Percentiles rank a stretch among this genome's conserved stretches.
Conservation (phyloP, 495 filamentous ascomycete genomes). For the Terfezia claveryi region DNA sequence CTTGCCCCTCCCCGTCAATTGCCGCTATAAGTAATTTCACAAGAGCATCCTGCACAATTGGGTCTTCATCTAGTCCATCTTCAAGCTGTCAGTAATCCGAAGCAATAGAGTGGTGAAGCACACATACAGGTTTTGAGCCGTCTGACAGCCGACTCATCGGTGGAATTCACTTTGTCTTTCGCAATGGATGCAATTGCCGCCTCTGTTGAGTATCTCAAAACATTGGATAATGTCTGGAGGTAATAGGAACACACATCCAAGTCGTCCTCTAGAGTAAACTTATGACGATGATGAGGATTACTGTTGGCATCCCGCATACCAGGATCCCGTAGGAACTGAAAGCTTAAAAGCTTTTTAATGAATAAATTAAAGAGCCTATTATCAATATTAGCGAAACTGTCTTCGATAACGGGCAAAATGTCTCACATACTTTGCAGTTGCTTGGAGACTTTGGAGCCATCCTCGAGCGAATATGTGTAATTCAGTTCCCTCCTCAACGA, state of each 20-base stretch:
- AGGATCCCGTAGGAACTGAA: conserved; percentile 28
- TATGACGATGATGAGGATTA: conserved; percentile 10
- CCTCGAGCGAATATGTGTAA: conserved; percentile 50
- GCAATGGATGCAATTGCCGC: conserved; percentile 39
- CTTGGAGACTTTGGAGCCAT: conserved; percentile 60
- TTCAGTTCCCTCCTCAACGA: conserved; percentile 50
- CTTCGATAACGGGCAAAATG: too few relatives aligned
- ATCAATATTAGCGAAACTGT: neutral
- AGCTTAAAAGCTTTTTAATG: conserved; percentile 30
- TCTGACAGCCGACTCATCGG: conserved; percentile 8
- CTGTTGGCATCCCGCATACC: conserved; percentile 15
- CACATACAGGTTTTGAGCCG: neutral
- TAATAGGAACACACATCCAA: conserved; percentile 59
- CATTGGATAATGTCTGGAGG: conserved; percentile 47
- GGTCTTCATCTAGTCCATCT: conserved; percentile 23
- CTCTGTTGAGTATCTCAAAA: conserved; percentile 40
- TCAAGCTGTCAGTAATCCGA: neutral
- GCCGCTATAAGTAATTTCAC: conserved; percentile 35
- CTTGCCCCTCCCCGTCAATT: conserved; percentile 26
- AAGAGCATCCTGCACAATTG: conserved; percentile 39
- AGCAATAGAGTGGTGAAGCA: neutral
- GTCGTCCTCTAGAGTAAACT: conserved; percentile 33
- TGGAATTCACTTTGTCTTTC: conserved; percentile 14
- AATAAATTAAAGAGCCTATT: conserved; percentile 34
- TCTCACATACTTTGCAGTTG: conserved; percentile 35